These are phyloP conservation scores for Lantana camara DNA, from an alignment of 257 asterid species.

Conservation along the genomic window DNA sequence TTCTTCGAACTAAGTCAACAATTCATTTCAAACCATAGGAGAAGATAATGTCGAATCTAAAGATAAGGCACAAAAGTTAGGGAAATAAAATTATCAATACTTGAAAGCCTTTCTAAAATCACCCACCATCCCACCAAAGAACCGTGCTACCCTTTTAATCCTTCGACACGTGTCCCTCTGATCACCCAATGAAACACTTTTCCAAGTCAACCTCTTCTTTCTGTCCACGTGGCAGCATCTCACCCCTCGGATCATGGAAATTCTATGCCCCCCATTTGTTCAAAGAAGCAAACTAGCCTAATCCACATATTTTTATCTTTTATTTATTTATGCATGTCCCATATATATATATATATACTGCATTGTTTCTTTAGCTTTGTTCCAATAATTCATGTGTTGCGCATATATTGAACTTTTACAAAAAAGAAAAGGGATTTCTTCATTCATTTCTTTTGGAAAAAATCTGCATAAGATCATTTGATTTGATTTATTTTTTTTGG, in stretches of 20 bases:
- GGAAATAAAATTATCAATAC: constrained; percentile 7
- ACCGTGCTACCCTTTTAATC: background rate
- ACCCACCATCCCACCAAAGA: background rate
- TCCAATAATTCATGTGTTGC: constrained; percentile 27
- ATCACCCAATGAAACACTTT: background rate
- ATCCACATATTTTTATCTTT: constrained; percentile 34
- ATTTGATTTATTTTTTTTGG: background rate
- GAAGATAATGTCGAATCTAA: constrained; percentile 58
- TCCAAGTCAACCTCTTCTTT: background rate
- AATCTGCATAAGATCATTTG: background rate
- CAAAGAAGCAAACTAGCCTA: constrained; percentile 37
- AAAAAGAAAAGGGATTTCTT: background rate
- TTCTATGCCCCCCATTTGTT: constrained; percentile 22
- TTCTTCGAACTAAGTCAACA: constrained; percentile 39
- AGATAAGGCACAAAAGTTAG: constrained; percentile 53
- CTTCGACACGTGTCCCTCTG: constrained; percentile 19
- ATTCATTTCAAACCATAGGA: constrained; percentile 48
- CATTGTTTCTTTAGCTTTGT: constrained; percentile 15
- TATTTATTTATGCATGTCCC: constrained; percentile 19
- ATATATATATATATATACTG: constrained; percentile 26
- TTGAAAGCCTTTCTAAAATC: constrained; percentile 19
- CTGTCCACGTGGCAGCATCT: constrained; percentile 37
- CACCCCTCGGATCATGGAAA: background rate
- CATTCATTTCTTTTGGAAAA: background rate
- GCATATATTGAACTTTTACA: background rate